A percentile compares a stretch with the other conserved stretches of the same genome.
Evolutionary conservation across 768 basidiomycete species (phyloP).

Genomic region (Termitomyces eurrhizus): DNA sequence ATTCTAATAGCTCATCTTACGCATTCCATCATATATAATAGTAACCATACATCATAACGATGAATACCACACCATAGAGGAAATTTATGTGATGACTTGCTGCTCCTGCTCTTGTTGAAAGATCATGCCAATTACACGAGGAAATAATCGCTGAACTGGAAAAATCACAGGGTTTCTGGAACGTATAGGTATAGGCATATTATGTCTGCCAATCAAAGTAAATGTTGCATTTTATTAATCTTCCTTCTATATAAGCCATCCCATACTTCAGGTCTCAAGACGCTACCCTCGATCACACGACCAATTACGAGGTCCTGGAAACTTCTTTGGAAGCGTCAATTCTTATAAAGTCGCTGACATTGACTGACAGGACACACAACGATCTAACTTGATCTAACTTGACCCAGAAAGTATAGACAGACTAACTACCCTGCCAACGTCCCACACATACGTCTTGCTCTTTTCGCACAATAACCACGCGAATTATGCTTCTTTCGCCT

Average conservation of each 20-base stretch:
- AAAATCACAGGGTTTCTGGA: too few species aligned
- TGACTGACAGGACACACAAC: background rate
- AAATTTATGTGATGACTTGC: background rate
- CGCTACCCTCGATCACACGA: background rate
- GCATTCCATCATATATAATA: background rate
- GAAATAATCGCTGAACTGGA: too few species aligned
- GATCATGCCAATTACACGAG: background rate
- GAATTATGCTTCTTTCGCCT: background rate
- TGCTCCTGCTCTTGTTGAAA: background rate
- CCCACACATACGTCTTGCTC: background rate
- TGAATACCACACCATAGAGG: background rate
- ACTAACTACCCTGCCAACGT: background rate
- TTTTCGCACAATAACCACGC: background rate
- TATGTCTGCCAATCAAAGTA: background rate
- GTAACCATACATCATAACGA: background rate
- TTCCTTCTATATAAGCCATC: background rate
- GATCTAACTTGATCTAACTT: too few species aligned
- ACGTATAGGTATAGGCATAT: background rate
- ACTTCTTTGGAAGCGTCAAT: background rate
- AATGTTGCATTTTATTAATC: background rate
- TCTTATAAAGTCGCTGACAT: background rate
- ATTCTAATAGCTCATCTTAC: background rate
- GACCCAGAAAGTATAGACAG: background rate
- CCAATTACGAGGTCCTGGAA: background rate
- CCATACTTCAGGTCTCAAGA: background rate